These are phyloP conservation scores for Cornus florida DNA, from an alignment of 148 eudicot species.

Conservation along the genomic window DNA sequence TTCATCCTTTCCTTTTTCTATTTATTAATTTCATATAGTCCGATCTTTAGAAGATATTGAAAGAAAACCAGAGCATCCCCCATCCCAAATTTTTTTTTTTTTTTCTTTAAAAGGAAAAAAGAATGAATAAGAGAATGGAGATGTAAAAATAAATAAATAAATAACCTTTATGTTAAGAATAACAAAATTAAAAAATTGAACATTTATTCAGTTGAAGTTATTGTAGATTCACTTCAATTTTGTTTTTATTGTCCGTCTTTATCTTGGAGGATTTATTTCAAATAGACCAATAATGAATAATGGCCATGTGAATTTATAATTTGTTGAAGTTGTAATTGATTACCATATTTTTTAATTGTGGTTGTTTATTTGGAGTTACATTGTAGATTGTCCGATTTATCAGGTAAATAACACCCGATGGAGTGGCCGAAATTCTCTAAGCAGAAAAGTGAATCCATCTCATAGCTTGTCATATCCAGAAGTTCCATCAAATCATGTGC, in stretches of 20 bases:
- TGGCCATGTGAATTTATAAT: too few relatives aligned
- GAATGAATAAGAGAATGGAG: not conserved
- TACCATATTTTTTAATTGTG: not conserved
- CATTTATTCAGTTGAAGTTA: not conserved
- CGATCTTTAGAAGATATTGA: not conserved
- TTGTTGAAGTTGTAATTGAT: not conserved
- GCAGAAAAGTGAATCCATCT: slow-evolving; percentile 26
- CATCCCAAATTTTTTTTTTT: not conserved
- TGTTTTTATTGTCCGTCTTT: not conserved
- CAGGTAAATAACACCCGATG: slow-evolving; percentile 29
- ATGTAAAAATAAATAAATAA: too few relatives aligned
- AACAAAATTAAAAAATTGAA: not conserved
- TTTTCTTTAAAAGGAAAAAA: too few relatives aligned
- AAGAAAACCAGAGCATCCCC: not conserved
- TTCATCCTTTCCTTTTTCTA: too few relatives aligned
- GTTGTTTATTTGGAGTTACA: slow-evolving; percentile 4
- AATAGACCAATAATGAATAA: not conserved
- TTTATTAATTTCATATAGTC: not conserved
- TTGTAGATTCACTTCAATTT: too few relatives aligned
- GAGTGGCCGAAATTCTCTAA: slow-evolving; percentile 24
- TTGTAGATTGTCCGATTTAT: not conserved
- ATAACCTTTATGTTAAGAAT: too few relatives aligned
- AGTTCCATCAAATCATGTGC: slow-evolving; percentile 35
- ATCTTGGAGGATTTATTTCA: not conserved
- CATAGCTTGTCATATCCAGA: slow-evolving; percentile 65